These are phyloP conservation scores for Metroxylon sagu DNA, from an alignment of 176 grass and related monocot species.

Conservation along the genomic window DNA sequence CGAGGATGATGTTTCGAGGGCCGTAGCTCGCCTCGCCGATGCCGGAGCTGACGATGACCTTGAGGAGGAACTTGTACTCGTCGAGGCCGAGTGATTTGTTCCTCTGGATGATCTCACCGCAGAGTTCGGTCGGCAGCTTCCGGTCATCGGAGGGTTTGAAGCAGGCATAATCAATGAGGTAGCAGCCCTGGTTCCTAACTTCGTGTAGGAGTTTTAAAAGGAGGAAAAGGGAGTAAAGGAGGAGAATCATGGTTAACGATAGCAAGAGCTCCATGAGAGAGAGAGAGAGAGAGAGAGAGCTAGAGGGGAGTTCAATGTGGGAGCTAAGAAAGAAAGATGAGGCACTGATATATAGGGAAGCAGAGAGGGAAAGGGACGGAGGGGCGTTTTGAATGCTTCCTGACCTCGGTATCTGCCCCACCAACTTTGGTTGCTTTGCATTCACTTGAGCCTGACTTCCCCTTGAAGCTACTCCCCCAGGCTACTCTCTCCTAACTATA, in stretches of 20 bases:
- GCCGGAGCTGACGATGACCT: conserved; percentile 90
- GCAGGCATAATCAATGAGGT: conserved; percentile 85
- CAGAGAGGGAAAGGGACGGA: too few relatives aligned
- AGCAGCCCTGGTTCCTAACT: conserved; percentile 38
- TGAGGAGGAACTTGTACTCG: conserved; percentile 96
- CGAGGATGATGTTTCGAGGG: conserved; percentile 77
- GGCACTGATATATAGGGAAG: too few relatives aligned
- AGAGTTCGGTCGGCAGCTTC: conserved; percentile 79
- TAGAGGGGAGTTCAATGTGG: too few relatives aligned
- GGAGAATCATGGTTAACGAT: conserved; percentile 32
- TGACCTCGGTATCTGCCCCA: too few relatives aligned
- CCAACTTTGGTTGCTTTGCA: too few relatives aligned
- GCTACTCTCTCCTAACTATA: too few relatives aligned
- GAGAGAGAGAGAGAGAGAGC: neutral
- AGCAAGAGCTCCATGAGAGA: conserved; percentile 36
- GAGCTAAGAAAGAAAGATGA: too few relatives aligned
- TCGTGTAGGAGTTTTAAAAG: conserved; percentile 27
- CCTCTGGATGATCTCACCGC: conserved; percentile 75
- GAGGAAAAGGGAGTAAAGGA: conserved; percentile 28
- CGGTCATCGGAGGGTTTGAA: conserved; percentile 78
- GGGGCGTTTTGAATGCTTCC: too few relatives aligned
- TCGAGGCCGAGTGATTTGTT: conserved; percentile 71
- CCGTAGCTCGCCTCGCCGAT: conserved; percentile 95
- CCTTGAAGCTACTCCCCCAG: too few relatives aligned
- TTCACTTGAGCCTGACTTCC: too few relatives aligned